A percentile compares a stretch with the other conserved stretches of the same genome.
phyloP scores from a whole-genome alignment of 257 asterid genomes.

The Thymus mandschuricus region DNA sequence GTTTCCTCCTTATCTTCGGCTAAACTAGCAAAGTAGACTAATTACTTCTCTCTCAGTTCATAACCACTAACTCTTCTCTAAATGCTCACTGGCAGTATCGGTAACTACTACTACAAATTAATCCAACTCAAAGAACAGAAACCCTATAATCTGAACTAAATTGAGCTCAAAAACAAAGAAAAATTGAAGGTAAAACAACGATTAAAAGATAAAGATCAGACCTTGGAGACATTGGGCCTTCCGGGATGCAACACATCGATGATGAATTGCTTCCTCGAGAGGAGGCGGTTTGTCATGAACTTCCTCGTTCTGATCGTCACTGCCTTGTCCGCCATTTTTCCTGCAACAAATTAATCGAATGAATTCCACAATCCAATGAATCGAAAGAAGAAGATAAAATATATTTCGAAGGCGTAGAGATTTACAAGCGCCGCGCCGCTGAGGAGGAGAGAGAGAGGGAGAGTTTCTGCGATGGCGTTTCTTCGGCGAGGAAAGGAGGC shows the following conservation, averaged over 20 bases:
- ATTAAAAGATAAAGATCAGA: constrained; percentile 20
- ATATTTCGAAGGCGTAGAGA: neutral
- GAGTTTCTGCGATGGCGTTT: too few species aligned
- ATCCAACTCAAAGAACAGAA: neutral
- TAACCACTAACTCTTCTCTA: neutral
- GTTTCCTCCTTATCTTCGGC: too few species aligned
- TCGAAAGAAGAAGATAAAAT: neutral
- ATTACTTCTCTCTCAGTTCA: neutral
- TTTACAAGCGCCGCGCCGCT: too few species aligned
- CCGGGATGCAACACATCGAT: constrained; percentile 78
- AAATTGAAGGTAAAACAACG: neutral
- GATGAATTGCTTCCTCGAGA: constrained; percentile 76
- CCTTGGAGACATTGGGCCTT: constrained; percentile 74
- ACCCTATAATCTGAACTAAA: neutral
- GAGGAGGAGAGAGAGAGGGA: too few species aligned
- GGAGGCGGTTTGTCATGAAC: constrained; percentile 77
- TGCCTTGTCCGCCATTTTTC: constrained; percentile 70
- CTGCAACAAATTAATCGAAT: constrained; percentile 26
- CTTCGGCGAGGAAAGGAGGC: too few species aligned
- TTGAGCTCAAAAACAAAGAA: neutral
- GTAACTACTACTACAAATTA: neutral
- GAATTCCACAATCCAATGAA: neutral
- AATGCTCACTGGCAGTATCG: too few species aligned
- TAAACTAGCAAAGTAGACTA: neutral
- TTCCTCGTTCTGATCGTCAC: constrained; percentile 71